A percentile compares a stretch with the other conserved stretches of the same genome.
These are phyloP conservation scores for Pharnaceum exiguum DNA, from an alignment of 148 eudicot species.

Conservation along the genomic window DNA sequence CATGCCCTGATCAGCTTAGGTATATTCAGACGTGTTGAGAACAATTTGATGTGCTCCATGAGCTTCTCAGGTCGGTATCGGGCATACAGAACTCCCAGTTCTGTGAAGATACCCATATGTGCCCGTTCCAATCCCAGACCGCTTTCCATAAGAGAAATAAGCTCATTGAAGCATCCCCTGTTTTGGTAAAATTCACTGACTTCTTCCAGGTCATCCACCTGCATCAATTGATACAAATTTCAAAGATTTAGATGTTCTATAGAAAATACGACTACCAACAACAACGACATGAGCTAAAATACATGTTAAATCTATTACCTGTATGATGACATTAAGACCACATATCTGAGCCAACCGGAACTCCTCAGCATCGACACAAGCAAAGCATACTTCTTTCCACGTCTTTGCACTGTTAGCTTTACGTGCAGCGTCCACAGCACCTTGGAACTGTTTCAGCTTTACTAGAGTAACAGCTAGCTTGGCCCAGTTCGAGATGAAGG, in stretches of 20 bases:
- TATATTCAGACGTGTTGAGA: slow-evolving; percentile 88
- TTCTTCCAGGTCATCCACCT: slow-evolving; percentile 98
- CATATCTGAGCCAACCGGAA: slow-evolving; percentile 98
- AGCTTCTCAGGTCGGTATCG: slow-evolving; percentile 96
- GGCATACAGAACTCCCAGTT: slow-evolving; percentile 94
- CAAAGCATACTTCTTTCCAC: slow-evolving; percentile 98
- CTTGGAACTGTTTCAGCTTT: slow-evolving; percentile 86
- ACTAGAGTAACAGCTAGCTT: slow-evolving; percentile 83
- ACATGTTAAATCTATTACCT: slow-evolving; percentile 34
- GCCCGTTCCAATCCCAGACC: slow-evolving; percentile 97
- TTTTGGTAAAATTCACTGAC: slow-evolving; percentile 96
- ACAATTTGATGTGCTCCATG: slow-evolving; percentile 94
- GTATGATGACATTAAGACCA: slow-evolving; percentile 91
- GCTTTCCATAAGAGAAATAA: slow-evolving; percentile 95
- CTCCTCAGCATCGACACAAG: slow-evolving; percentile 98
- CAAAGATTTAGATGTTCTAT: not conserved
- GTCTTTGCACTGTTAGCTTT: slow-evolving; percentile 96
- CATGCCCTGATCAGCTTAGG: slow-evolving; percentile 96
- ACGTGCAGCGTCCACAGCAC: slow-evolving; percentile 96
- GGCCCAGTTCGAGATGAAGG: slow-evolving; percentile 95
- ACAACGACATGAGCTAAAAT: not conserved
- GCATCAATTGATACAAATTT: not conserved
- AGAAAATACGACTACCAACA: not conserved
- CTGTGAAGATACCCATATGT: slow-evolving; percentile 96
- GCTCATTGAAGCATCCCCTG: slow-evolving; percentile 96